Conservation (phyloP, 345 rosid species). For the Ceriops decandra region DNA sequence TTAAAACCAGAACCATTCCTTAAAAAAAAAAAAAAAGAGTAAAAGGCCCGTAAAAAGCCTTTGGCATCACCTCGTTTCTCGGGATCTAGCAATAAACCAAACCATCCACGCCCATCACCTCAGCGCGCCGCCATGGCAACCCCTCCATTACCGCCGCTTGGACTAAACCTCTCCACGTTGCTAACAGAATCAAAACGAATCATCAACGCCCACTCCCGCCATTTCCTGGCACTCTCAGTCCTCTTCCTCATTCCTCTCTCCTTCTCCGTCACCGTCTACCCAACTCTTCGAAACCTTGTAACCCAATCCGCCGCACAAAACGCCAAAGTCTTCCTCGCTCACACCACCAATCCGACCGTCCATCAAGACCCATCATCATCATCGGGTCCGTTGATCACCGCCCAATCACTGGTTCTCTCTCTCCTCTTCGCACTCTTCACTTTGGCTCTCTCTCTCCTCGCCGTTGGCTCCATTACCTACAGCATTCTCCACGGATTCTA, state of each 20-base stretch:
- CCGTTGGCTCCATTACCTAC: constrained; percentile 58
- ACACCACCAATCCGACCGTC: constrained; percentile 9
- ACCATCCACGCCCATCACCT: background rate
- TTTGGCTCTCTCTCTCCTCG: constrained; percentile 37
- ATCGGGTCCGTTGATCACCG: background rate
- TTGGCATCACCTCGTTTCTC: too few relatives aligned
- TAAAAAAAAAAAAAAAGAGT: too few relatives aligned
- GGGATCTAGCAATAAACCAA: too few relatives aligned
- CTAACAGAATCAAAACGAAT: constrained; percentile 58
- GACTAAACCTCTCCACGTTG: constrained; percentile 34
- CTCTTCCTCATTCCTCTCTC: constrained; percentile 70
- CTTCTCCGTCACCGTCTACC: constrained; percentile 52
- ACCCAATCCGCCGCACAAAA: constrained; percentile 26
- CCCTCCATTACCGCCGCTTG: constrained; percentile 13
- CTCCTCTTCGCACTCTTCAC: constrained; percentile 30
- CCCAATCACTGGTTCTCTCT: constrained; percentile 17
- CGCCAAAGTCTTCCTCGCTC: constrained; percentile 27
- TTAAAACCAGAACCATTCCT: too few relatives aligned
- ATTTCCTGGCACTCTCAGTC: constrained; percentile 83
- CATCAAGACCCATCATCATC: background rate
- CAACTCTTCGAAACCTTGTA: constrained; percentile 44
- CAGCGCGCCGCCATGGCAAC: constrained; percentile 3
- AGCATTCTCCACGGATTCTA: constrained; percentile 70
- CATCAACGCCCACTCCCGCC: constrained; percentile 74
- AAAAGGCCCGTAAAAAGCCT: too few relatives aligned